These are phyloP conservation scores for Hirschfeldia incana DNA, from an alignment of 345 rosid species.

Conservation along the genomic window DNA sequence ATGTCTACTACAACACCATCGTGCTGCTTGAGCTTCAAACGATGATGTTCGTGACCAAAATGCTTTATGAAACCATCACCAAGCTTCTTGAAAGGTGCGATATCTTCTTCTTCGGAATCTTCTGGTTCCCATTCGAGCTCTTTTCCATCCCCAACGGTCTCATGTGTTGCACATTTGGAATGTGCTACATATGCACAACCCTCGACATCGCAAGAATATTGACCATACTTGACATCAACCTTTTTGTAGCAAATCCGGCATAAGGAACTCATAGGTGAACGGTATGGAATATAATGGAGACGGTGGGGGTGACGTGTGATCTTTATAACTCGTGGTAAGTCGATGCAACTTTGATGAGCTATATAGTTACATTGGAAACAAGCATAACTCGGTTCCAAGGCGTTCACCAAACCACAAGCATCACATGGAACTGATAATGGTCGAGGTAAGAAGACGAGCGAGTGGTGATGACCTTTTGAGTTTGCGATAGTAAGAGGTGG, in stretches of 20 bases:
- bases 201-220: not conserved
- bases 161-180: slow-evolving; percentile 28
- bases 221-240: not conserved
- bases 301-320: slow-evolving; percentile 7
- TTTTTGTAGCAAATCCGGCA: slow-evolving; percentile 7
- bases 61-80: not conserved
- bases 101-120: not conserved
- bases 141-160: not conserved
- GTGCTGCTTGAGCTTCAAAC: not conserved
- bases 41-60: not conserved
- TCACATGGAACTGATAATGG: not conserved
- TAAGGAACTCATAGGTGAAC: not conserved
- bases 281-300: not conserved
- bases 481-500: not conserved
- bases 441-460: not conserved
- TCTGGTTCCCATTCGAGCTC: slow-evolving; percentile 4
- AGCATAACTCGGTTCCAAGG: not conserved
- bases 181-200: slow-evolving; percentile 3
- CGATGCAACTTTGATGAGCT: not conserved
- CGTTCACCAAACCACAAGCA: not conserved
- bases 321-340: not conserved
- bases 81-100: not conserved
- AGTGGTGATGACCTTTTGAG: not conserved
- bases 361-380: slow-evolving; percentile 2
- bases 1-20: not conserved